These are phyloP conservation scores for Oryza glaberrima DNA, from an alignment of 176 grass and related monocot genomes.

Conservation along the genomic window DNA sequence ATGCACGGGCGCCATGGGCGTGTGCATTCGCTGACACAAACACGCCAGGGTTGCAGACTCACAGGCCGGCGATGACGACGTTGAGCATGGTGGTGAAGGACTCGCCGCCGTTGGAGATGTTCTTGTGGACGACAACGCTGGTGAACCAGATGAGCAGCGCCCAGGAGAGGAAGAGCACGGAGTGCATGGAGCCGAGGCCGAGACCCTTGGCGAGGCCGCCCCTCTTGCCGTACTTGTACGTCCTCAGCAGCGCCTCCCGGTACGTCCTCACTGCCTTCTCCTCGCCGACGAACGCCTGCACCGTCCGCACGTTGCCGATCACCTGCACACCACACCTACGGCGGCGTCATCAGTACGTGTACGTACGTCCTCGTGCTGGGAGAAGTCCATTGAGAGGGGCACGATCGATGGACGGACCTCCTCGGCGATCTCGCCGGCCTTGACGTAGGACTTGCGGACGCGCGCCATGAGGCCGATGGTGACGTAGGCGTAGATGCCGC, in stretches of 20 bases:
- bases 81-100: slow-evolving; percentile 98
- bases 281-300: slow-evolving; percentile 97
- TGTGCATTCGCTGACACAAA: not conserved
- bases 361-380: not conserved
- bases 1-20: not conserved
- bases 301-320: slow-evolving; percentile 94
- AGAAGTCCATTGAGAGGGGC: not conserved
- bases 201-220: slow-evolving; percentile 90
- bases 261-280: slow-evolving; percentile 84
- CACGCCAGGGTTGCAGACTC: not conserved
- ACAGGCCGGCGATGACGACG: slow-evolving; percentile 90
- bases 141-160: slow-evolving; percentile 96
- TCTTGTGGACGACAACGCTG: slow-evolving; percentile 76
- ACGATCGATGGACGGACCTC: slow-evolving; percentile 47
- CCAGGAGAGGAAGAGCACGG: slow-evolving; percentile 89
- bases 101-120: slow-evolving; percentile 88
- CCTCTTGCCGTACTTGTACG: slow-evolving; percentile 89
- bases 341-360: slow-evolving; percentile 29
- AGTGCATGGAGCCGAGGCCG: slow-evolving; percentile 88
- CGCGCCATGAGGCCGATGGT: slow-evolving; percentile 88
- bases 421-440: slow-evolving; percentile 97
- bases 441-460: slow-evolving; percentile 94
- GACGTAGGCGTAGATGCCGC: slow-evolving; percentile 84
- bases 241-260: slow-evolving; percentile 62
- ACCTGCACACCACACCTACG: slow-evolving; percentile 45